Evolutionary conservation across 306 rosid species (phyloP), one percentile per base, ranked within the genome.

Genomic region (Leucaena leucocephala): DNA sequence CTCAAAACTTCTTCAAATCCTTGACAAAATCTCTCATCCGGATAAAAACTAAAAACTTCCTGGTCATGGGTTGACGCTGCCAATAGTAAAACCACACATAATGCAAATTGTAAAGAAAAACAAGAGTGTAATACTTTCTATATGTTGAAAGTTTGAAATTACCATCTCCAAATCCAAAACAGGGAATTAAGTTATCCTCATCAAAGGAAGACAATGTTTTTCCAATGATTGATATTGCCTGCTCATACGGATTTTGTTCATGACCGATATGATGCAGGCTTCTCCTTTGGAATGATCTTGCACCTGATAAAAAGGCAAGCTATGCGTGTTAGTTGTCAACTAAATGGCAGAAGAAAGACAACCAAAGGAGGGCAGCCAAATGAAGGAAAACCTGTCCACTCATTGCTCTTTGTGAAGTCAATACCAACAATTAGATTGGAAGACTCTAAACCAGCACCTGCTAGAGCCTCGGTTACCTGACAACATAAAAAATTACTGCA

Each of bases 111-210:
- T 22, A 16, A 38, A 44, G 34, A 80, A 62, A 72, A 19, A 43
- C 52, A 67, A 77, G 11, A 74, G 27, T 49, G n/a, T 19, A 76
- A 69, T 52, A 39, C 35, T 52, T 42, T 27, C 27, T 39, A 73
- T 46, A 72, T 76, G 35, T 14, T 36, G 7, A 38, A 78, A 50
- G 46, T 10, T 67, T 40, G 8, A 68, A 68, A 44, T 40, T 43
- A 96, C 99, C 98, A 87, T 93, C 99, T 77, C 99, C 99, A 68
- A 93, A 96, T 80, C 99, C 99, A 78, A 86, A 96, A 71, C 99
- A 96, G 6, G 96, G 97, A 82, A 96, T 96, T 85, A 89, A 43
- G 90, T 93, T 96, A 84, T 96, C 98, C 82, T 91, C 99, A 67
- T 93, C 98, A 78, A 93, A 93, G 68, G 96, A 84, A 54, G 98